Evolutionary conservation across 352 stramenopile species (phyloP), one percentile per base, ranked within the genome.

Genomic region (Phytophthora tentaculata): DNA sequence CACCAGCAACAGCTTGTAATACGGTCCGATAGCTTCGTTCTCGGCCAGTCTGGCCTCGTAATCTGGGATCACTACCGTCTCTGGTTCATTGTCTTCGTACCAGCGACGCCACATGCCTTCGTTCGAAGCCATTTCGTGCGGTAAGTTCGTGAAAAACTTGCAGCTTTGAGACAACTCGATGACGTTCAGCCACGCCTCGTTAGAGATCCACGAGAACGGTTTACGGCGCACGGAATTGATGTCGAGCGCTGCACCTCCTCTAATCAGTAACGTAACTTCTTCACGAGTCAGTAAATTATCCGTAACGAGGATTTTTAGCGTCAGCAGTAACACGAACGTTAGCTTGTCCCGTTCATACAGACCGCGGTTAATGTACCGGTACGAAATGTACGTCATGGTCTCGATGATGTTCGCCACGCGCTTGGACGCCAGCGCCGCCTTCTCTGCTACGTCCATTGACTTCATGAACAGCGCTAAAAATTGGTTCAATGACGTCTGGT

Each of bases 331-430:
- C 20, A 99, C 85, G 74, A 99, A 99, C 41, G 97, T 99, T 17
- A 99, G 84, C 81, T 99, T 99, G 81, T 99, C 96, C 67, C 95
- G 88, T 66, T 99, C 97, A 74, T 99, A 99, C 2, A 99, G 77
- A 0, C 97, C 97, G 37, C 97, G 95, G 67, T 99, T 99, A 69
- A 99, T 97, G 83, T 99, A 99, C 19, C 97, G 95, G 77, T 99
- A 99, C 58, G 95, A 97, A 73, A 98, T 96, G 77, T 99, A 99
- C 24, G 97, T 99, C 97, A 99, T 98, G 23, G 94, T 98, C 53
- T 99, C 96, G 73, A 99, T 99, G 69, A 99, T 99, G 70, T 99
- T 99, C 23, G 93, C 86, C 19, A 99, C 97, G 24, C 97, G 88
- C 75, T 99, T 99, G 43, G 94, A 98, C 24, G 97, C 97, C n/a